Percentiles rank a stretch among this genome's conserved stretches.
These are phyloP conservation scores for Pyrus betulifolia DNA, from an alignment of 306 rosid genomes.

Conservation along the genomic window DNA sequence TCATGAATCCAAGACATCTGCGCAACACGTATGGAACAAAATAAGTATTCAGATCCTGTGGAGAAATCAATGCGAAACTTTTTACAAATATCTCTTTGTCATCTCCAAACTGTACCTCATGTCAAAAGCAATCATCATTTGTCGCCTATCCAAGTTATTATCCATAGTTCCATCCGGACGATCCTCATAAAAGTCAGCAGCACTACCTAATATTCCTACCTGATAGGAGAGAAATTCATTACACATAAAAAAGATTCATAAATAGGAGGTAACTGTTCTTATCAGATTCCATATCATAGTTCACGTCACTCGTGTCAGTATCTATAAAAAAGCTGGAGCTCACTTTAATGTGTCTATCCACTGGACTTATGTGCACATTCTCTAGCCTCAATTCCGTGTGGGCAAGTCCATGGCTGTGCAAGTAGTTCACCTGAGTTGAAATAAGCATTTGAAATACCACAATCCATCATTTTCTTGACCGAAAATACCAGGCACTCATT, in stretches of 20 bases:
- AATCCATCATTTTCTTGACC: slow-evolving; percentile 5
- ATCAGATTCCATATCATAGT: background rate
- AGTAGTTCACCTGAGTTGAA: slow-evolving; percentile 70
- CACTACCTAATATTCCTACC: slow-evolving; percentile 95
- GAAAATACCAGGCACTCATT: background rate
- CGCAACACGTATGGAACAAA: slow-evolving; percentile 21
- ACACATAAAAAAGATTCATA: background rate
- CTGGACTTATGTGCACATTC: slow-evolving; percentile 92
- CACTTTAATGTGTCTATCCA: slow-evolving; percentile 96
- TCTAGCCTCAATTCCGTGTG: slow-evolving; percentile 95
- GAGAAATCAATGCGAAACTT: background rate
- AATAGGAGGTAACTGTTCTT: background rate
- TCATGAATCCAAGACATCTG: slow-evolving; percentile 89
- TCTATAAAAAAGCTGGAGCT: slow-evolving; percentile 22
- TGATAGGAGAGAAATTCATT: slow-evolving; percentile 13
- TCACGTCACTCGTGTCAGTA: background rate
- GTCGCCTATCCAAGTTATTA: slow-evolving; percentile 67
- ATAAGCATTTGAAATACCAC: slow-evolving; percentile 10
- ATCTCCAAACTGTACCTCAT: slow-evolving; percentile 61
- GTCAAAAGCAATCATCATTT: slow-evolving; percentile 99
- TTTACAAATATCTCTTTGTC: background rate
- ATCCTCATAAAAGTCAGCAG: slow-evolving; percentile 70
- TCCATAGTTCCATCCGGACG: slow-evolving; percentile 47
- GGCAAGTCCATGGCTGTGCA: slow-evolving; percentile 98
- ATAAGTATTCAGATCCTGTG: slow-evolving; percentile 20